Conservation (phyloP, 208 protist genomes). For the Novymonas esmeraldas region DNA sequence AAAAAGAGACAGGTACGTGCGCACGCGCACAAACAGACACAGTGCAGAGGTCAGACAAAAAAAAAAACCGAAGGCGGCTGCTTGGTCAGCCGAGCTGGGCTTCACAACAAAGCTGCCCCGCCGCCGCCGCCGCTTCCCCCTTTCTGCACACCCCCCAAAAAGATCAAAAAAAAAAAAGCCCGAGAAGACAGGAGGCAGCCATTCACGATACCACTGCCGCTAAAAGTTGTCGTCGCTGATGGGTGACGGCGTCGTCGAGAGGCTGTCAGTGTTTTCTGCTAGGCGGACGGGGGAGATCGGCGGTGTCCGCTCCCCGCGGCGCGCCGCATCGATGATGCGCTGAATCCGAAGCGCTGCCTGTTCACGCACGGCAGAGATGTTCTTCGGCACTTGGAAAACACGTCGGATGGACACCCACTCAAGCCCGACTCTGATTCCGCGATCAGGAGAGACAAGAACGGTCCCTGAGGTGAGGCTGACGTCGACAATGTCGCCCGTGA, state of each 20-base stretch:
- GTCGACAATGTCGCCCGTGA: slow-evolving; percentile 61
- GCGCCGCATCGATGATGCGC: slow-evolving; percentile 29
- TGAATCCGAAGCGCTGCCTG: slow-evolving; percentile 19
- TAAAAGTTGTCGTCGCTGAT: neutral
- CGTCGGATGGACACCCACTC: slow-evolving; percentile 51
- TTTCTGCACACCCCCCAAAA: too few species aligned
- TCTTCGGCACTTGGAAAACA: slow-evolving; percentile 48
- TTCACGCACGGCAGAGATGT: slow-evolving; percentile 37
- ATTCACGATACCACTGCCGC: neutral
- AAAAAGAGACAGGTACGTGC: neutral
- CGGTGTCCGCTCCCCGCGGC: slow-evolving; percentile 21
- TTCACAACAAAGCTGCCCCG: too few species aligned
- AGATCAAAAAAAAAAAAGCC: too few species aligned
- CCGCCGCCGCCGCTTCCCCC: too few species aligned
- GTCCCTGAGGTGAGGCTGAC: slow-evolving; percentile 30
- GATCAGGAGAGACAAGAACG: slow-evolving; percentile 56
- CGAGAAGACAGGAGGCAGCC: too few species aligned
- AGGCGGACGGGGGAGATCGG: slow-evolving; percentile 18
- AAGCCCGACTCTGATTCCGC: slow-evolving; percentile 33
- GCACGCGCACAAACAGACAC: neutral
- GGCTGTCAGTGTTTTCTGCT: neutral
- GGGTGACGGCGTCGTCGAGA: slow-evolving; percentile 2
- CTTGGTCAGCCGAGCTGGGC: too few species aligned
- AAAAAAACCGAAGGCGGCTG: too few species aligned
- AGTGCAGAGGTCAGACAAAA: neutral